These are phyloP conservation scores for Eucalyptus brandiana DNA, from an alignment of 345 rosid species.

Conservation along the genomic window DNA sequence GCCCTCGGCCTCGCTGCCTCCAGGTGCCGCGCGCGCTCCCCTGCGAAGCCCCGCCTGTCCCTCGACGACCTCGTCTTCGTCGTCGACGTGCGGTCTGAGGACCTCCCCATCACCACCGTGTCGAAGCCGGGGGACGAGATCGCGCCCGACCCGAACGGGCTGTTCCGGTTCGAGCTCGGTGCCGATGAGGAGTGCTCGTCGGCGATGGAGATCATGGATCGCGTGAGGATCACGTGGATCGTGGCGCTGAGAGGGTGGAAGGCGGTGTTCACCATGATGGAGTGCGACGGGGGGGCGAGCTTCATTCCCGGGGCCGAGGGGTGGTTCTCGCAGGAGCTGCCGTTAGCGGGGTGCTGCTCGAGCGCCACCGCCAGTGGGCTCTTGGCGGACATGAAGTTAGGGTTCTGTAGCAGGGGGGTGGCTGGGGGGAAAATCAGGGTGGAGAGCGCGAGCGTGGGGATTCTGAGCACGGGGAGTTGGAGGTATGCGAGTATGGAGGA, in stretches of 20 bases:
- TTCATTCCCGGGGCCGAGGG: not conserved
- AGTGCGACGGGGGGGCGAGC: slow-evolving; percentile 5
- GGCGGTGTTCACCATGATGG: slow-evolving; percentile 31
- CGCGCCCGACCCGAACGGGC: not conserved
- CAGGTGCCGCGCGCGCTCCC: slow-evolving; percentile 8
- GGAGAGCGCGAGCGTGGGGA: slow-evolving; percentile 21
- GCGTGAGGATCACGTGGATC: slow-evolving; percentile 24
- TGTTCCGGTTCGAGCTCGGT: slow-evolving; percentile 18
- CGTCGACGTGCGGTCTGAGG: not conserved
- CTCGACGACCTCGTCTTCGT: slow-evolving; percentile 16
- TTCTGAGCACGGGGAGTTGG: slow-evolving; percentile 25
- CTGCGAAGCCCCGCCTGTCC: slow-evolving; percentile 14
- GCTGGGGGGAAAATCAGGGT: not conserved
- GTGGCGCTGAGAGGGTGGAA: slow-evolving; percentile 21
- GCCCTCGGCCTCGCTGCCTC: slow-evolving; percentile 10
- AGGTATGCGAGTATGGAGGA: slow-evolving; percentile 30
- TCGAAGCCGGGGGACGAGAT: not conserved
- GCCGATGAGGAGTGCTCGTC: not conserved
- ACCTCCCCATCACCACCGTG: not conserved
- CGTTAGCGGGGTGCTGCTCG: slow-evolving; percentile 20
- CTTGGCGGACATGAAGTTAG: slow-evolving; percentile 28
- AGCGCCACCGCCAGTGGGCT: slow-evolving; percentile 11
- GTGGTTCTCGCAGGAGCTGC: slow-evolving; percentile 44
- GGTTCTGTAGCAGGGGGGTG: not conserved
- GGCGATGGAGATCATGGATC: not conserved